Evolutionary conservation across 164 flowering plant genomes (phyloP), one percentile per base, ranked within the genome.

Genomic region (Euptelea pleiosperma): DNA sequence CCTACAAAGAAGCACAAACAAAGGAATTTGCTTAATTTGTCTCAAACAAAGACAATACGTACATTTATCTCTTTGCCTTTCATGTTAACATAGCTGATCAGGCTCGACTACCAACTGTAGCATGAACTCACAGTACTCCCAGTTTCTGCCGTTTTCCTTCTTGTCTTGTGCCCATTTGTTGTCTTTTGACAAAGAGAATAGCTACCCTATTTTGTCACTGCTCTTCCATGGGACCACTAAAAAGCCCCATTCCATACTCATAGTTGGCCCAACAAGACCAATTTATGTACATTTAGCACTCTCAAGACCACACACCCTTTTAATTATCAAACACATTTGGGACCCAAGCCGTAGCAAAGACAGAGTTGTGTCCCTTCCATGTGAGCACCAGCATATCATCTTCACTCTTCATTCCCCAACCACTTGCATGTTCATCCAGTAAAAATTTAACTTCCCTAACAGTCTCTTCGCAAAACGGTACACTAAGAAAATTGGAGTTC

Each of bases 331-430:
- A 24, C 22, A 61, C 68, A 73, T 8, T 58, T 42, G 85, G 76
- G 30, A 70, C 70, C 96, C 96, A 88, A 76, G 81, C 79, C 10
- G 86, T 73, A 15, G 86, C 90, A 68, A 75, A 88, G 19, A 88
- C 79, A 2, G 90, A 75, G 55, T 77, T 84, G 75, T 88, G 92
- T 28, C 92, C 96, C 50, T 88, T 88, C 92, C 92, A 88, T 55
- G 96, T 88, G 52, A 88, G 83, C 26, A 84, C 80, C 69, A 85
- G 43, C 76, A 63, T 76, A 26, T 81, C 89, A n/a, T 88, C 96
- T 52, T 81, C 92, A 43, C 65, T 79, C 76, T 88, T 88, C 92
- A 84, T 82, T 1, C 96, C 96, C 96, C 96, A 88, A 2, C 96
- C 91, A 59, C 90, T 79, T 3, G 92, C 96, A 72, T 88, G 87